These are phyloP conservation scores for Oxyria digyna DNA, from an alignment of 148 eudicot genomes.

Conservation along the genomic window DNA sequence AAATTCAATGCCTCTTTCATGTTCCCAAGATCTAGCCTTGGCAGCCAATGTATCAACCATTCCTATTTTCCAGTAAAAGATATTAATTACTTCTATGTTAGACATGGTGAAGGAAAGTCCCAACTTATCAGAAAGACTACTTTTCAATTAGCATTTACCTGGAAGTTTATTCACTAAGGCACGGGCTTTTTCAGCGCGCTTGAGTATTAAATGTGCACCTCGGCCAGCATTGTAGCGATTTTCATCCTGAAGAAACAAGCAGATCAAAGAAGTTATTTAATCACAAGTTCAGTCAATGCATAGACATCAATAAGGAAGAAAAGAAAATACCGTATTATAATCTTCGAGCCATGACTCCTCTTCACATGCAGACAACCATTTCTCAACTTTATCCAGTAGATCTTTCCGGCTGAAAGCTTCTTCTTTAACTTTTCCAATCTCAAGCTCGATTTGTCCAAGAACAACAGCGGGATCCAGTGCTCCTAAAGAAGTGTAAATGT, in stretches of 20 bases:
- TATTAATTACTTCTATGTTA: not conserved
- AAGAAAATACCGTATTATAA: slow-evolving; percentile 52
- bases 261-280: not conserved
- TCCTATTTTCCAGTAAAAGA: slow-evolving; percentile 29
- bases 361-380: slow-evolving; percentile 87
- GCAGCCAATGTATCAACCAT: slow-evolving; percentile 71
- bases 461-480: slow-evolving; percentile 60
- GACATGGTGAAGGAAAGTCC: not conserved
- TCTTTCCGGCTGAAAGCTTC: slow-evolving; percentile 92
- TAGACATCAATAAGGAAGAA: not conserved
- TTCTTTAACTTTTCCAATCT: slow-evolving; percentile 68
- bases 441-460: slow-evolving; percentile 75
- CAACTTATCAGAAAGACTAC: not conserved
- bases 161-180: slow-evolving; percentile 75
- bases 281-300: not conserved
- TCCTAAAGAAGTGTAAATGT: slow-evolving; percentile 31
- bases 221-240: slow-evolving; percentile 91
- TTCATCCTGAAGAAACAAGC: slow-evolving; percentile 55
- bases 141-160: slow-evolving; percentile 31
- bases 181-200: slow-evolving; percentile 99
- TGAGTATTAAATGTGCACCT: slow-evolving; percentile 86
- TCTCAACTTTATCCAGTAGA: slow-evolving; percentile 81
- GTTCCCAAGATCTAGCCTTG: slow-evolving; percentile 67
- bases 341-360: slow-evolving; percentile 98
- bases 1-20: slow-evolving; percentile 62